These are phyloP conservation scores for Hanseniaspora singularis DNA, from an alignment of 805 yeast genomes.

Conservation along the genomic window DNA sequence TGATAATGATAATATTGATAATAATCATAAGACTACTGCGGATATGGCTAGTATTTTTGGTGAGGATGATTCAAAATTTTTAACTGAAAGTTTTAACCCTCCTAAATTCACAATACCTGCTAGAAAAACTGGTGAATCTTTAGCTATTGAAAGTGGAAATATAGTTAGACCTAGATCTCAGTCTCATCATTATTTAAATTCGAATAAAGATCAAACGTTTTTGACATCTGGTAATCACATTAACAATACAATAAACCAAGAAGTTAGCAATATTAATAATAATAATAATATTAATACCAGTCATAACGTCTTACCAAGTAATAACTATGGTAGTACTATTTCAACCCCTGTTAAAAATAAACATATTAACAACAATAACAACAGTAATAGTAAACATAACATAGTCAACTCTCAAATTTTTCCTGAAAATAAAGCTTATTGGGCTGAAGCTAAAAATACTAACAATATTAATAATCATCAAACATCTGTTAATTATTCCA, in stretches of 20 bases:
- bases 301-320: too few relatives aligned
- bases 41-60: slow-evolving; percentile 29
- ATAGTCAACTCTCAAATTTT: slow-evolving; percentile 13
- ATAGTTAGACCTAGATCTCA: slow-evolving; percentile 15
- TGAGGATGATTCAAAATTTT: slow-evolving; percentile 28
- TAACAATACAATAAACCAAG: background rate
- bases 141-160: slow-evolving; percentile 44
- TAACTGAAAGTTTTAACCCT: slow-evolving; percentile 37
- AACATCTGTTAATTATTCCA: too few relatives aligned
- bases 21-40: slow-evolving; percentile 21
- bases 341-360: background rate
- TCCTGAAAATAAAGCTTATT: slow-evolving; percentile 13
- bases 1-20: background rate
- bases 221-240: background rate
- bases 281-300: background rate
- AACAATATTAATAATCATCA: background rate
- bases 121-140: slow-evolving; percentile 63
- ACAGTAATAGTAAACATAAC: slow-evolving; percentile 1
- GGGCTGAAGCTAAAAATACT: slow-evolving; percentile 1
- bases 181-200: slow-evolving; percentile 4
- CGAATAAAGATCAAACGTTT: background rate
- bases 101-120: slow-evolving; percentile 76
- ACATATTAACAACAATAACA: background rate
- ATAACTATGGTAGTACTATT: background rate
- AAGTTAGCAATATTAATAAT: background rate